These are phyloP conservation scores for Geotrichum europaeum DNA, from an alignment of 1,139 yeast genomes.

Conservation along the genomic window DNA sequence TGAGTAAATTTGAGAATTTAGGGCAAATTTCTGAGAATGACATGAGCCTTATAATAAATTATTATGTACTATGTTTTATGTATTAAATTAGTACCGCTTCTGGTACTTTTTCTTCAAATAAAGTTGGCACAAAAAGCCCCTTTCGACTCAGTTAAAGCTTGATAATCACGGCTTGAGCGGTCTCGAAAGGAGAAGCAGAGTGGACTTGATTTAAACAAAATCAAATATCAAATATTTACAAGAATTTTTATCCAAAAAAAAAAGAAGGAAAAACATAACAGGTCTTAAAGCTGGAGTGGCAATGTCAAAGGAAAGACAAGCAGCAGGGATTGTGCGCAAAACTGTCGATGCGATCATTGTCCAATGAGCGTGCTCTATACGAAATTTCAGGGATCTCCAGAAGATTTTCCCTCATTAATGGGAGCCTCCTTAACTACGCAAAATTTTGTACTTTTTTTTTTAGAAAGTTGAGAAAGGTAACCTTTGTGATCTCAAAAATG, in stretches of 20 bases:
- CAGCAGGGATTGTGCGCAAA: neutral
- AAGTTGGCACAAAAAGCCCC: neutral
- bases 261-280: neutral
- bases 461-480: neutral
- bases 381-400: neutral
- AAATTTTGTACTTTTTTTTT: neutral
- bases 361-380: neutral
- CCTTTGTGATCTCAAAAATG: neutral
- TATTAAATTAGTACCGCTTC: neutral
- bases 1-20: conserved; percentile 5
- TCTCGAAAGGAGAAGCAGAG: too few relatives aligned
- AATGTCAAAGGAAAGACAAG: neutral
- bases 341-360: neutral
- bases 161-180: neutral
- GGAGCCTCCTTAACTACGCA: neutral
- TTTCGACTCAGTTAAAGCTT: neutral
- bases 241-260: too few relatives aligned
- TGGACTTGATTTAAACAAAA: too few relatives aligned
- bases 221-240: too few relatives aligned
- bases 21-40: conserved; percentile 2
- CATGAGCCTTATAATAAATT: neutral
- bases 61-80: neutral
- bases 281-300: neutral
- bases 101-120: neutral
- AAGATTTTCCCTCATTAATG: neutral